These are phyloP conservation scores for Oxytropis ochrocephala DNA, from an alignment of 306 rosid genomes.

Conservation along the genomic window DNA sequence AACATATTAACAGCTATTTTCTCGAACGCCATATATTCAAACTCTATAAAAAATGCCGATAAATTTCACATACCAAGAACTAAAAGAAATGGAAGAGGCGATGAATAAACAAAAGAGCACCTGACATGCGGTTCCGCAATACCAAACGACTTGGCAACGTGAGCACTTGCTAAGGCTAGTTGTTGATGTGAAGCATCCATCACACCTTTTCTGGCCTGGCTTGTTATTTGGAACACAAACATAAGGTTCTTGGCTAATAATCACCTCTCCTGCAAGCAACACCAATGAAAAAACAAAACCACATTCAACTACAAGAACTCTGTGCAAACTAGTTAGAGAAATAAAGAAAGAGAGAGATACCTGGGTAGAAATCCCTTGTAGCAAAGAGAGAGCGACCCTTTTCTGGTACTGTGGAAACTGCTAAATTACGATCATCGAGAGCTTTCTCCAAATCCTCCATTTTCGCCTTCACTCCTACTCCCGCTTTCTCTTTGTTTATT, in stretches of 20 bases:
- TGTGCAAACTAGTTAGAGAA: not conserved
- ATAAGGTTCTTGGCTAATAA: constrained; percentile 68
- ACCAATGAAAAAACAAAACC: not conserved
- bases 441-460: constrained; percentile 50
- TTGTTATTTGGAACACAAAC: constrained; percentile 56
- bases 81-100: not conserved
- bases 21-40: not conserved
- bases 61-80: too few relatives aligned
- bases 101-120: constrained; percentile 8
- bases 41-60: too few relatives aligned
- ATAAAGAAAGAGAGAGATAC: constrained; percentile 20
- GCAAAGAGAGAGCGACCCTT: constrained; percentile 77
- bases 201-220: constrained; percentile 41
- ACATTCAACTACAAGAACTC: not conserved
- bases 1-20: not conserved
- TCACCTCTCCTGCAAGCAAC: constrained; percentile 65
- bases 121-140: constrained; percentile 65
- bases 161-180: constrained; percentile 61
- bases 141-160: constrained; percentile 53
- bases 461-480: not conserved
- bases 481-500: not conserved
- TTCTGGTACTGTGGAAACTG: constrained; percentile 41
- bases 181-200: constrained; percentile 47
- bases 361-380: constrained; percentile 55
- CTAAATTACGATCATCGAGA: constrained; percentile 28